Percentiles rank a stretch among this genome's conserved stretches.
These are phyloP conservation scores for Nakazawaea anatomiae DNA, from an alignment of 805 yeast species.

Conservation along the genomic window DNA sequence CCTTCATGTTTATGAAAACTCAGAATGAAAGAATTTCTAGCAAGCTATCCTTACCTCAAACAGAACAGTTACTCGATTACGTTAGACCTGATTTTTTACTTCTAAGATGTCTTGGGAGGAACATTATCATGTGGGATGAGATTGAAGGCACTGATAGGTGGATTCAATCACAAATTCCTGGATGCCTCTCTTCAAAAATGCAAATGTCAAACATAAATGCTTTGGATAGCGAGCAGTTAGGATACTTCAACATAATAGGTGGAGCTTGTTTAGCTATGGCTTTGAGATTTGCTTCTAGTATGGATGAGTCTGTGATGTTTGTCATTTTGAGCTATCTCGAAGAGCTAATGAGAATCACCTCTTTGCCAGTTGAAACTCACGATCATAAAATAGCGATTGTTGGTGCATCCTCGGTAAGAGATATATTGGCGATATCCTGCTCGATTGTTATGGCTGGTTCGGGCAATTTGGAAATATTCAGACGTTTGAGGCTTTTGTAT, in stretches of 20 bases:
- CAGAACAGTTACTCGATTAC: conserved; percentile 56
- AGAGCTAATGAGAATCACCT: conserved; percentile 36
- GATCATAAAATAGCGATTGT: conserved; percentile 53
- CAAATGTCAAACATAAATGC: conserved; percentile 19
- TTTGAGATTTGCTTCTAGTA: conserved; percentile 68
- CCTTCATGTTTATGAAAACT: conserved; percentile 68
- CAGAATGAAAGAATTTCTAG: conserved; percentile 53
- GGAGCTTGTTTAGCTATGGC: conserved; percentile 77
- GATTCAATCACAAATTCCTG: conserved; percentile 56
- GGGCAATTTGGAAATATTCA: conserved; percentile 76
- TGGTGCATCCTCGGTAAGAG: conserved; percentile 51
- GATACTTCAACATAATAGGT: conserved; percentile 58
- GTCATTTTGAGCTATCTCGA: conserved; percentile 53
- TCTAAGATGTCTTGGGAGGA: conserved; percentile 55
- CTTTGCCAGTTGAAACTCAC: conserved; percentile 37
- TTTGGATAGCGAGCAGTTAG: conserved; percentile 56
- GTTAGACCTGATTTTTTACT: conserved; percentile 74
- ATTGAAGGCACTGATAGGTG: conserved; percentile 47
- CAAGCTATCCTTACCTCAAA: conserved; percentile 55
- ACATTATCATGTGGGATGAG: conserved; percentile 67
- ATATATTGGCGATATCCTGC: conserved; percentile 54
- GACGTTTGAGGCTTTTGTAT: conserved; percentile 67
- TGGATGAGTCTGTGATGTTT: conserved; percentile 45
- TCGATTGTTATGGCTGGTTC: conserved; percentile 85
- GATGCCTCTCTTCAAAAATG: conserved; percentile 28